Conservation (phyloP, 345 rosid genomes). For the Erucastrum elatum region DNA sequence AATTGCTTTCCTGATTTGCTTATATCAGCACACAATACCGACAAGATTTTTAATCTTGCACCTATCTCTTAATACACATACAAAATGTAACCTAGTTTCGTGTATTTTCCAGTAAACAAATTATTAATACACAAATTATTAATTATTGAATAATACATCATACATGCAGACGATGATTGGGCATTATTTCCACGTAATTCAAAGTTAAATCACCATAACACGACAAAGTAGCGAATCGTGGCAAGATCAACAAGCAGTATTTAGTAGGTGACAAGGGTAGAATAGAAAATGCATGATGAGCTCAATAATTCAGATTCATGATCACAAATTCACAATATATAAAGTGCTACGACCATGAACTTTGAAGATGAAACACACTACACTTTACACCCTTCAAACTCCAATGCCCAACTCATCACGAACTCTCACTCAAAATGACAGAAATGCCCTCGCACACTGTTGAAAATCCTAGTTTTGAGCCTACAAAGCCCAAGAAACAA, state of each 20-base stretch:
- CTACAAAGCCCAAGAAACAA: constrained; percentile 24
- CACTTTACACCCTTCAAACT: neutral
- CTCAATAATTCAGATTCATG: constrained; percentile 28
- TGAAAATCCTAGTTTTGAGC: constrained; percentile 24
- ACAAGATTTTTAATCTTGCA: neutral
- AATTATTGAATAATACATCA: constrained; percentile 16
- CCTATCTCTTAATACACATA: constrained; percentile 15
- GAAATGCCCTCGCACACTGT: constrained; percentile 12
- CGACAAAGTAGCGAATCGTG: constrained; percentile 31
- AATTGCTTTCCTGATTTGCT: constrained; percentile 16
- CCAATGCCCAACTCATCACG: constrained; percentile 23
- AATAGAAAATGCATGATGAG: neutral
- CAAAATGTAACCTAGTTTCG: neutral
- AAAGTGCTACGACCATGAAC: constrained; percentile 6
- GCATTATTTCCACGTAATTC: constrained; percentile 18
- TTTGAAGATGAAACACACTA: constrained; percentile 11
- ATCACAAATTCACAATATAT: constrained; percentile 16
- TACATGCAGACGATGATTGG: constrained; percentile 17
- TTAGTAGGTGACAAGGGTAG: constrained; percentile 12
- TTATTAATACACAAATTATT: neutral
- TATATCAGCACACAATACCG: constrained; percentile 28
- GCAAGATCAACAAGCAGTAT: constrained; percentile 25
- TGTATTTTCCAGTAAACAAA: constrained; percentile 8
- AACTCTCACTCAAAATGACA: constrained; percentile 21
- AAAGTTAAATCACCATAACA: constrained; percentile 17